phyloP scores from a whole-genome alignment of 2,329 filamentous ascomycete genomes.

The Aureobasidium sp. region DNA sequence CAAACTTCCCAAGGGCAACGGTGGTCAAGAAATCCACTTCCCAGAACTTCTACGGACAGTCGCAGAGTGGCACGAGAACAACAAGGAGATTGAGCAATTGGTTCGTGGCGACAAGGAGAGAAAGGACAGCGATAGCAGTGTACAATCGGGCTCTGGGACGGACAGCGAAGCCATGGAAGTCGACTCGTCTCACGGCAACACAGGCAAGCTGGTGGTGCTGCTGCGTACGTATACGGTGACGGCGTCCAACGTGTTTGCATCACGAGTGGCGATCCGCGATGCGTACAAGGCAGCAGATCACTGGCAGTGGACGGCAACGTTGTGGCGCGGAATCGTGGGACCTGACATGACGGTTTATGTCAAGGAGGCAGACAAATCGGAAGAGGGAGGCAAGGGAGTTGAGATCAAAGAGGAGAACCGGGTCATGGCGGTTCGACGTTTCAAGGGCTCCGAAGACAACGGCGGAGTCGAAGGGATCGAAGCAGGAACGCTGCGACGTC shows the following conservation, averaged over 20 bases:
- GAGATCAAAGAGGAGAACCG: conserved; percentile 35
- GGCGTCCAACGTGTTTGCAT: conserved; percentile 68
- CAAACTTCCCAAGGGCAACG: conserved; percentile 32
- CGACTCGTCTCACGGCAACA: conserved; percentile 17
- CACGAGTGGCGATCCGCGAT: conserved; percentile 66
- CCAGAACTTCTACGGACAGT: conserved; percentile 61
- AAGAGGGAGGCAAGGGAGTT: conserved; percentile 25
- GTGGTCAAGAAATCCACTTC: conserved; percentile 31
- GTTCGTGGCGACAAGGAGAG: conserved; percentile 5
- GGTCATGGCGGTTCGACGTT: conserved; percentile 29
- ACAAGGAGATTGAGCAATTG: conserved; percentile 58
- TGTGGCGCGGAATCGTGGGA: conserved; percentile 81
- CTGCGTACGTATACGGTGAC: conserved; percentile 75
- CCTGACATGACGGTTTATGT: conserved; percentile 74
- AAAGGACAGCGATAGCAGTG: conserved; percentile 12
- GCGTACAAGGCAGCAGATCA: conserved; percentile 78
- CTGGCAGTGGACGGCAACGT: conserved; percentile 94
- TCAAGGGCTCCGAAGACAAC: conserved; percentile 28
- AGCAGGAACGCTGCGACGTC: conserved; percentile 55
- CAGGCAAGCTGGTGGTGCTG: conserved; percentile 58
- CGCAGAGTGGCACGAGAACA: conserved; percentile 67
- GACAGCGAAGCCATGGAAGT: conserved; percentile 22
- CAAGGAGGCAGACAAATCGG: conserved; percentile 20
- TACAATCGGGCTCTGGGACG: neutral
- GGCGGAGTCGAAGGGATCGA: conserved; percentile 28